A percentile compares a stretch with the other conserved stretches of the same genome.
Evolutionary conservation across 768 basidiomycete genomes (phyloP).

Genomic region (Pseudohyphozyma bogoriensis): DNA sequence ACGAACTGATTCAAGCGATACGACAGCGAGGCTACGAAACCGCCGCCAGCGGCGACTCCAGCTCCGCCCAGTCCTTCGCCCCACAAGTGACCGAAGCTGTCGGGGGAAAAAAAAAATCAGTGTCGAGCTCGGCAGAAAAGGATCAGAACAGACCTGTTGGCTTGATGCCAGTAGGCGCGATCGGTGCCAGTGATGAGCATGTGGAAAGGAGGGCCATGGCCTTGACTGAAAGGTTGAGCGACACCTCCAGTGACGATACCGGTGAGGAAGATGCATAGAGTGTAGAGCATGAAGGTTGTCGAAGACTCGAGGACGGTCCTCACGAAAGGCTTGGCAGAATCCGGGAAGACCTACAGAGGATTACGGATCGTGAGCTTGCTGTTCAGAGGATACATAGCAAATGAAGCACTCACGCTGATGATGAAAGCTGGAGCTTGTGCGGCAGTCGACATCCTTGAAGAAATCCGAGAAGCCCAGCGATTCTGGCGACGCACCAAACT

Average conservation of each 20-base stretch:
- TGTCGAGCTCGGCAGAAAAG: too few species aligned
- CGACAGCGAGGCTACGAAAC: constrained; percentile 1
- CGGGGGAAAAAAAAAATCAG: too few species aligned
- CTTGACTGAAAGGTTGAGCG: constrained; percentile 12
- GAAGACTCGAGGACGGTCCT: constrained; percentile 16
- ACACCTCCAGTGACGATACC: constrained; percentile 19
- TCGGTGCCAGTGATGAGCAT: background rate
- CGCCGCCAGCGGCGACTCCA: constrained; percentile 9
- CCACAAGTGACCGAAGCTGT: background rate
- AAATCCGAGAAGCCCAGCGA: background rate
- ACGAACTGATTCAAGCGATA: constrained; percentile 2
- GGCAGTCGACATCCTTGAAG: background rate
- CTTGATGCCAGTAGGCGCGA: background rate
- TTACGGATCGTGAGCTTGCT: background rate
- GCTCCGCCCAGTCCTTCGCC: constrained; percentile 9
- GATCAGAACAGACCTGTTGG: constrained; percentile 1
- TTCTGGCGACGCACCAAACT: background rate
- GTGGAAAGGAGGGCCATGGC: constrained; percentile 15
- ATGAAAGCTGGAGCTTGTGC: constrained; percentile 7
- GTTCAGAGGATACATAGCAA: background rate
- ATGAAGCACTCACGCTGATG: constrained; percentile 12
- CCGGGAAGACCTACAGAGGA: constrained; percentile 15
- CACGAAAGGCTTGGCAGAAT: constrained; percentile 13
- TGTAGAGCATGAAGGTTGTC: constrained; percentile 17
- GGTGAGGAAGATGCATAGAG: constrained; percentile 11